Base-by-base conservation (phyloP, 257 asterid genomes). In the Solanum sitiens region DNA sequence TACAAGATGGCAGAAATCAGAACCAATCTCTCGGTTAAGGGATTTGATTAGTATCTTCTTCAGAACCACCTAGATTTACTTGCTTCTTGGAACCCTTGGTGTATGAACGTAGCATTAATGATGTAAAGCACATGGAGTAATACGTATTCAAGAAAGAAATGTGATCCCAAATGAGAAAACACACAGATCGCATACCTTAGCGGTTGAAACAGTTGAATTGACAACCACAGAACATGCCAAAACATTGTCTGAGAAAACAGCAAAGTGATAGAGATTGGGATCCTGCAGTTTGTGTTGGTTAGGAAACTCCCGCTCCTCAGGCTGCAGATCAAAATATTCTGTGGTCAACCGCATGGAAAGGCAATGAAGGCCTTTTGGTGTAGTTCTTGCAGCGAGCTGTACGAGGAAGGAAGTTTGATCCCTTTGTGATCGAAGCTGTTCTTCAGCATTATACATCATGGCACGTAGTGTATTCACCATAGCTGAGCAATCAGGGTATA, bases 221-320 rank as follows among this genome's bases (percentile, higher is more conserved):
- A 97, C 97, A 89, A 97, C 99, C 90, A 95, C 99, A 9, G 98
- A 92, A 92, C 94, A 94, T 88, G 99, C 98, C 93, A 97, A 88
- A 87, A 97, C 88, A 88, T 96, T 97, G 93, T 97, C 98, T 37
- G 99, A 97, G 92, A 97, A 96, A 70, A 97, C 68, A 70, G 98
- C 98, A 79, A 95, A 91, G 93, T 97, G 99, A 88, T 91, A 90
- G 86, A 94, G 94, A 90, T 91, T 90, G 56, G 95, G 97, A 93
- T 94, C 91, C 4, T 87, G 90, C 83, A 93, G 89, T 90, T 93
- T 94, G 73, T 90, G 89, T 87, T 94, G 92, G 90, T 93, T 88
- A 76, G 94, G 95, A 86, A 96, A 89, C 87, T 88, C 93, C 90
- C 94, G 89, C 86, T 94, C 89, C 87, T 90, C 93, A 20, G 94